phyloP scores from a whole-genome alignment of 108 stramenopile genomes.

The Fragilaria radians region DNA sequence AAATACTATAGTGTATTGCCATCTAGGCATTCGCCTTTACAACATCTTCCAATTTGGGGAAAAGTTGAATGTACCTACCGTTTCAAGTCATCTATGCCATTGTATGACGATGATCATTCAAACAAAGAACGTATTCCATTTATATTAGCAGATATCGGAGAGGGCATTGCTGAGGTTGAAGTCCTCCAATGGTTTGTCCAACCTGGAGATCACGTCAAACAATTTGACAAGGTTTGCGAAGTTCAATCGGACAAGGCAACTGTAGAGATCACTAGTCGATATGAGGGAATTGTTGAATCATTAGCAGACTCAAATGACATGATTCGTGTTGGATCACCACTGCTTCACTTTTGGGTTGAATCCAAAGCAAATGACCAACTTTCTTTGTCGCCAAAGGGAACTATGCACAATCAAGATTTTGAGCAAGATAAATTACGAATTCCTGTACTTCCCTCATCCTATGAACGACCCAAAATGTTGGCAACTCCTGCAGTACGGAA shows the following conservation, averaged over 20 bases:
- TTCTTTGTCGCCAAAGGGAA: conserved; percentile 6
- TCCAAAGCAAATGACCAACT: conserved; percentile 2
- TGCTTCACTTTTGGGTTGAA: conserved; percentile 61
- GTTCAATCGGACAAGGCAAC: conserved; percentile 98
- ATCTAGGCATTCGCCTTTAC: too few relatives aligned
- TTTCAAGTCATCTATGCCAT: not conserved
- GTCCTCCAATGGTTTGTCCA: conserved; percentile 91
- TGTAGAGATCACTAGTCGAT: conserved; percentile 95
- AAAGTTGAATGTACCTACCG: too few relatives aligned
- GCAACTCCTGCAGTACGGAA: conserved; percentile 97
- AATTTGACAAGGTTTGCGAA: conserved; percentile 95
- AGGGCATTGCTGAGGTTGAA: conserved; percentile 98
- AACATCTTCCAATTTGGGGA: too few relatives aligned
- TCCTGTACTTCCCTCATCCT: conserved; percentile 28
- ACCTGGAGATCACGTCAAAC: conserved; percentile 73
- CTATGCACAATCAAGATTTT: conserved; percentile 29
- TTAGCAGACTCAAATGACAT: conserved; percentile 83
- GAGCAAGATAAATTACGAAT: conserved; percentile 35
- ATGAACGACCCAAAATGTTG: conserved; percentile 45
- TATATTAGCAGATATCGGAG: conserved; percentile 94
- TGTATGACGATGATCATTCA: not conserved
- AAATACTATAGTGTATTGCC: too few relatives aligned
- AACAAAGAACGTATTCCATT: conserved; percentile 39
- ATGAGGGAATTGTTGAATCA: conserved; percentile 74
- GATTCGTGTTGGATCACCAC: conserved; percentile 74